Evolutionary conservation across 306 rosid genomes (phyloP), one percentile per base, ranked within the genome.

Genomic region (Prunus mume): DNA sequence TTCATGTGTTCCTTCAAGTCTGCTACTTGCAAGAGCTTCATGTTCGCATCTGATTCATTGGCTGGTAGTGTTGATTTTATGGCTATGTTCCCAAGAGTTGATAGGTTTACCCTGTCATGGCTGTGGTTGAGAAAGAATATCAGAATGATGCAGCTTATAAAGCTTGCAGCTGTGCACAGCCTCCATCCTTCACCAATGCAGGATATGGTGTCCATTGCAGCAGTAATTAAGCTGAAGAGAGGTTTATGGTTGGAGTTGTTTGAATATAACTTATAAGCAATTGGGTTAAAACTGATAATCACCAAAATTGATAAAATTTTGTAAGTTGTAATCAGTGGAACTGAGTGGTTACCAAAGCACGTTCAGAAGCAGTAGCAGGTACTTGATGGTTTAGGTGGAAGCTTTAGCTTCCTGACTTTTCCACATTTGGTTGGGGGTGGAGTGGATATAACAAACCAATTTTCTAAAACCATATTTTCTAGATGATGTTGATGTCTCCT

Each of bases 191-290:
- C 74, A 20, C 65, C 50, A 24, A 86, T 57, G 58, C 62, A 38
- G 69, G 79, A 76, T 38, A 6, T 63, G 32, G 14, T 54, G 47
- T 86, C 83, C 87, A 83, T 83, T 43, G 79, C 74, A 66, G 15
- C 6, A 20, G 32, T 46, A 2, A 61, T 20, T 55, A 2, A 46
- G 47, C 62, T 27, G 9, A 17, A 62, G 24, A 51, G 68, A 74
- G 71, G 22, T 56, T 64, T 49, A 56, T 1, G 30, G 77, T 63
- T 43, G 20, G 24, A 19, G 27, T 58, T 43, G n/a, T 17, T 18
- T 17, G 6, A 52, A 52, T 17, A 52, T 38, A 7, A 38, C 8
- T 2, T 64, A 32, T 32, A 18, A 32, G 69, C 8, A 24, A 13
- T 24, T 12, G 6, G 54, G 54, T 0, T 38, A 38, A 38, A 38